phyloP scores from a whole-genome alignment of 2,329 filamentous ascomycete species.

The Trichoderma endophyticum region DNA sequence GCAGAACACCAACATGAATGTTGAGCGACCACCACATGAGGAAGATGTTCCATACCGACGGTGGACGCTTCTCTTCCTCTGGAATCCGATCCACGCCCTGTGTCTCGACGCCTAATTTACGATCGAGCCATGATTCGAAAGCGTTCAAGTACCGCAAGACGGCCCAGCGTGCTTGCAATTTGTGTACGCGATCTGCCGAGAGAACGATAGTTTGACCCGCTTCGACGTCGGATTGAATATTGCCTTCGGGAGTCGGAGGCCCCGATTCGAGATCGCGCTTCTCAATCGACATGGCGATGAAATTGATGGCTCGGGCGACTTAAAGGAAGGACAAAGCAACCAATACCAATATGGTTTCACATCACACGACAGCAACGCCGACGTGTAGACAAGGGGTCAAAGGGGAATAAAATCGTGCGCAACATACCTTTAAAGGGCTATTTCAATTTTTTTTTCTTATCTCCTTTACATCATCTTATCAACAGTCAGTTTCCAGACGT shows the following conservation, averaged over 20 bases:
- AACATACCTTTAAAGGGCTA: not conserved
- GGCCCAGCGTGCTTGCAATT: not conserved
- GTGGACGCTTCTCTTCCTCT: not conserved
- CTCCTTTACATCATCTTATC: not conserved
- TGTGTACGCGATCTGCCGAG: not conserved
- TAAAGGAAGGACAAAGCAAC: not conserved
- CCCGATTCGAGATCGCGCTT: not conserved
- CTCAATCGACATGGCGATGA: not conserved
- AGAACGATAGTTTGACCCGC: not conserved
- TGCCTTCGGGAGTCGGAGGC: not conserved
- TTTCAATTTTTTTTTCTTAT: not conserved
- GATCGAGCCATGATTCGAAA: not conserved
- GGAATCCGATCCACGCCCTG: not conserved
- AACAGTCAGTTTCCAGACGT: not conserved
- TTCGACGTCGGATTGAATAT: not conserved
- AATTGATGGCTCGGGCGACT: not conserved
- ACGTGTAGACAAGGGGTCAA: not conserved
- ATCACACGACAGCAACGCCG: not conserved
- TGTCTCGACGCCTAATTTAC: not conserved
- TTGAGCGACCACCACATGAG: slow-evolving; percentile 10
- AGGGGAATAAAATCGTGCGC: not conserved
- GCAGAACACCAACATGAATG: not conserved
- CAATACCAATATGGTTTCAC: not conserved
- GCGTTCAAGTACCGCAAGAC: not conserved
- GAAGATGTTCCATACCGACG: slow-evolving; percentile 1